Evolutionary conservation across 2,329 filamentous ascomycete species (phyloP).

Genomic region (Monosporascus sp.): DNA sequence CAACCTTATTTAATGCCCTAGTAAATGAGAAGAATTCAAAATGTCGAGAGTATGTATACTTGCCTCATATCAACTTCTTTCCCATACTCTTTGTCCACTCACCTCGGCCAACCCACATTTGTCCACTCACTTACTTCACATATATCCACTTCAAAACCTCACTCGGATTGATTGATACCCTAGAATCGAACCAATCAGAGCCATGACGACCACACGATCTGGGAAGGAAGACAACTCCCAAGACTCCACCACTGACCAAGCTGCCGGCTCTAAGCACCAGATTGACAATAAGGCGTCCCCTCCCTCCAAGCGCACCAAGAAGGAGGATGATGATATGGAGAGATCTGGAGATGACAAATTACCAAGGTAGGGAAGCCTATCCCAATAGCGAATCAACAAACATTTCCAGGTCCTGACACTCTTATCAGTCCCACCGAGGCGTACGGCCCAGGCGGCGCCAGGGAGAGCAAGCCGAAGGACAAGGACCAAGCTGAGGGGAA

Average conservation of each 20-base stretch:
- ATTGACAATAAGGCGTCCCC: conserved; percentile 26
- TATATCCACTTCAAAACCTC: no score
- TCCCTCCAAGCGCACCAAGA: conserved; percentile 34
- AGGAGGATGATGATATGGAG: conserved; percentile 34
- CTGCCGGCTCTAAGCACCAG: conserved; percentile 30
- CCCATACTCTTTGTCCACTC: no score
- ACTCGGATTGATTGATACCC: no score
- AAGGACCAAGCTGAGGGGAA: conserved; percentile 38
- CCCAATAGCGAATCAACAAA: not conserved
- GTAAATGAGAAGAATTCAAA: no score
- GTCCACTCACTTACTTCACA: no score
- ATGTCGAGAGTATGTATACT: no score
- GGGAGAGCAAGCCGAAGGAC: conserved; percentile 35
- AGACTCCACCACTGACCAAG: conserved; percentile 1
- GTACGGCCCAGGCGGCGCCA: conserved; percentile 12
- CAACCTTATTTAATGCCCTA: no score
- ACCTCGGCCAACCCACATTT: no score
- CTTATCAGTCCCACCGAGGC: conserved; percentile 15
- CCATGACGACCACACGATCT: not conserved
- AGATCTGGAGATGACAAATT: conserved; percentile 48
- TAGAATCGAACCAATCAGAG: not conserved
- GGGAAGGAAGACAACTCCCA: not conserved
- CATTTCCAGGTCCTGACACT: conserved; percentile 6
- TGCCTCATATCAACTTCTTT: no score
- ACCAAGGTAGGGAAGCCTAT: conserved; percentile 17